A percentile compares a stretch with the other conserved stretches of the same genome.
Evolutionary conservation across 805 yeast genomes (phyloP).

Genomic region (Brettanomyces sp.): DNA sequence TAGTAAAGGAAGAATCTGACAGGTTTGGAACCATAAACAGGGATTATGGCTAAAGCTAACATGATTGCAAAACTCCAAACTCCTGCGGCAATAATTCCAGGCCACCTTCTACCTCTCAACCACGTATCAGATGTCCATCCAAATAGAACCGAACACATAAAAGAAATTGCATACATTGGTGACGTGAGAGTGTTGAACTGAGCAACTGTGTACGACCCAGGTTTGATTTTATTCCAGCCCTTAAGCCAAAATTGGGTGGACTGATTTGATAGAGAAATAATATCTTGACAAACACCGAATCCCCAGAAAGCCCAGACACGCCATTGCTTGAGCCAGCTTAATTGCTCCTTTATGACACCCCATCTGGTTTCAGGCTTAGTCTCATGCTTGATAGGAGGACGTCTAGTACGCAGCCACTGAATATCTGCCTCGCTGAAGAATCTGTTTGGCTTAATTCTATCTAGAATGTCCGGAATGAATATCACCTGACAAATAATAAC

Average conservation of each 20-base stretch:
- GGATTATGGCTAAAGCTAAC: slow-evolving; percentile 10
- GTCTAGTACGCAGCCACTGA: not conserved
- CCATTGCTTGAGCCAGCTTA: slow-evolving; percentile 8
- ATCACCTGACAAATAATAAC: slow-evolving; percentile 33
- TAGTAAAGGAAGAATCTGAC: slow-evolving; percentile 13
- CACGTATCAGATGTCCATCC: slow-evolving; percentile 15
- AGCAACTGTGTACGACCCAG: slow-evolving; percentile 9
- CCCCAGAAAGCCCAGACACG: slow-evolving; percentile 12
- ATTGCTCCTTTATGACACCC: slow-evolving; percentile 7
- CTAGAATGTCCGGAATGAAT: slow-evolving; percentile 22
- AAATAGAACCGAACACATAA: slow-evolving; percentile 6
- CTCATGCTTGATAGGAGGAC: slow-evolving; percentile 16
- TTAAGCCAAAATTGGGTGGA: slow-evolving; percentile 14
- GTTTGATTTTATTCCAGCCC: slow-evolving; percentile 13
- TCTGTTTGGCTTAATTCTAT: slow-evolving; percentile 7
- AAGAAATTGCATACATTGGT: slow-evolving; percentile 13
- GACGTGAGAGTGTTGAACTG: slow-evolving; percentile 11
- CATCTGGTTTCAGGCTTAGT: not conserved
- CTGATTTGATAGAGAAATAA: slow-evolving; percentile 10
- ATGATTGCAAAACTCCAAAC: slow-evolving; percentile 8
- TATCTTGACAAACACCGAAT: slow-evolving; percentile 11
- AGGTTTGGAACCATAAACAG: slow-evolving; percentile 11
- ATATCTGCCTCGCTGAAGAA: not conserved
- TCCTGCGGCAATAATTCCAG: slow-evolving; percentile 10
- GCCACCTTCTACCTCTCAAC: slow-evolving; percentile 14